phyloP scores from a whole-genome alignment of 2,329 filamentous ascomycete genomes.

The Xylariaceae sp. region DNA sequence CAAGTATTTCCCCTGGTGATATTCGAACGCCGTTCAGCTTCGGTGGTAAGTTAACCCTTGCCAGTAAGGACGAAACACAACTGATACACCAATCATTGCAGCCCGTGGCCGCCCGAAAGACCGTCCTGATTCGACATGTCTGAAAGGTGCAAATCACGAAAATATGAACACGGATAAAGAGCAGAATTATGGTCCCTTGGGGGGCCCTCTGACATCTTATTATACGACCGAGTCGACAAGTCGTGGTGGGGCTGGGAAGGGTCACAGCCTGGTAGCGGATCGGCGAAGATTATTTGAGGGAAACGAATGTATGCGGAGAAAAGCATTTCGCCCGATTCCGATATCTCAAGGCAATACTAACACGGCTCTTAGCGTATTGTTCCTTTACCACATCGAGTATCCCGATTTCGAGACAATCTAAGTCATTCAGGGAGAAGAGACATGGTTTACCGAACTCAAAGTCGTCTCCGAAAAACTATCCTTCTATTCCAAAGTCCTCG shows the following conservation, averaged over 20 bases:
- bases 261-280: conserved; percentile 29
- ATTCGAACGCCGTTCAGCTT: conserved; percentile 3
- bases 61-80: conserved; percentile 8
- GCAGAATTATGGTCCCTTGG: conserved; percentile 1
- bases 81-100: background rate
- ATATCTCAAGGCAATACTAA: conserved; percentile 12
- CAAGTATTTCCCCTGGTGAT: conserved; percentile 16
- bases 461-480: background rate
- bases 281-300: conserved; percentile 32
- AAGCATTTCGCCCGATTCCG: background rate
- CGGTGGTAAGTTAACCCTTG: conserved; percentile 8
- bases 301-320: conserved; percentile 23
- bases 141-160: background rate
- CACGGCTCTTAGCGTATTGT: conserved; percentile 9
- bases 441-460: conserved; percentile 3
- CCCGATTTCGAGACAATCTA: conserved; percentile 12
- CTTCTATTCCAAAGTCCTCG: background rate
- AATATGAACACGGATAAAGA: conserved; percentile 3
- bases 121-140: background rate
- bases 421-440: conserved; percentile 6
- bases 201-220: background rate
- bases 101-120: background rate
- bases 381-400: conserved; percentile 7
- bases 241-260: conserved; percentile 23
- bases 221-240: conserved; percentile 7